Conservation (phyloP, 305 asterid species). For the Fraxinus dipetala region DNA sequence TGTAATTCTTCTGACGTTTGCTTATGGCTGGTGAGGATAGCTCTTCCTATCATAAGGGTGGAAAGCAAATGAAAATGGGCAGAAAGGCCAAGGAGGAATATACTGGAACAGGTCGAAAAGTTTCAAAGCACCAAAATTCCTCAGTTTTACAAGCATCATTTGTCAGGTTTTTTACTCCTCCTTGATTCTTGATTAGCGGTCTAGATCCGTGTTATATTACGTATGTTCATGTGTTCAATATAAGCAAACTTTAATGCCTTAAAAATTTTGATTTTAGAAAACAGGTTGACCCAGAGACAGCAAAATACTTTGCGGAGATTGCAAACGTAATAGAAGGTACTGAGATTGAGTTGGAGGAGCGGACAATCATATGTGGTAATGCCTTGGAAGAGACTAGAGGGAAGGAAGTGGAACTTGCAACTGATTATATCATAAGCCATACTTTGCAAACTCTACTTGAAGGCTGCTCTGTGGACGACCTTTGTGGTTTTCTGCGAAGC, state of each 20-base stretch:
- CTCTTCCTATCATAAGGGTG: conserved; percentile 25
- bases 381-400: conserved; percentile 95
- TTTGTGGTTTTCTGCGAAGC: conserved; percentile 66
- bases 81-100: conserved; percentile 44
- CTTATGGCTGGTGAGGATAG: conserved; percentile 37
- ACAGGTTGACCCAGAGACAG: conserved; percentile 80
- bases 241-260: conserved; percentile 2
- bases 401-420: conserved; percentile 85
- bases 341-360: conserved; percentile 74
- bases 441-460: conserved; percentile 88
- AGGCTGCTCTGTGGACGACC: conserved; percentile 70
- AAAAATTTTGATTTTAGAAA: conserved; percentile 41
- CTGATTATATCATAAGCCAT: conserved; percentile 91
- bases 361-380: conserved; percentile 68
- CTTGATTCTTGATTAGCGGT: conserved; percentile 13
- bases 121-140: conserved; percentile 31
- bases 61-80: conserved; percentile 51
- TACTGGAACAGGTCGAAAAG: conserved; percentile 28
- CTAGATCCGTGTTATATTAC: conserved; percentile 2
- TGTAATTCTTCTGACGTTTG: conserved; percentile 26
- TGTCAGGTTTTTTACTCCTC: conserved; percentile 49
- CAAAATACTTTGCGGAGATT: conserved; percentile 80
- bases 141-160: conserved; percentile 41
- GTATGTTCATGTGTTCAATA: neutral
- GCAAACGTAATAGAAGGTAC: conserved; percentile 72